These are phyloP conservation scores for Zea luxurians DNA, from an alignment of 176 grass and related monocot genomes.

Conservation along the genomic window DNA sequence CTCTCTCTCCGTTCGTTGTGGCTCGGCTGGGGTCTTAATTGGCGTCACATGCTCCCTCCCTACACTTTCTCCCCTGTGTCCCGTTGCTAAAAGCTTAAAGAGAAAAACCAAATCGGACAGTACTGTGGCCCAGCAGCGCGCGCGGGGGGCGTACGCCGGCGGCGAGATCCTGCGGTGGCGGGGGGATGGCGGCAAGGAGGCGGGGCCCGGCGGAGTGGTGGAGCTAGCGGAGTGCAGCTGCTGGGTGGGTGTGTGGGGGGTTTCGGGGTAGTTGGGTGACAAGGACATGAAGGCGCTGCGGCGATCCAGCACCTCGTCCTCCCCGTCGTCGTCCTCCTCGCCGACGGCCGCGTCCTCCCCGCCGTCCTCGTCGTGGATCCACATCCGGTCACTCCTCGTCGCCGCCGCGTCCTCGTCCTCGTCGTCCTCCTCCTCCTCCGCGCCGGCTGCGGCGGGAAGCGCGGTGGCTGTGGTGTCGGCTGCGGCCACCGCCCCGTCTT, in stretches of 20 bases:
- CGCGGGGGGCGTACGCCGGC: conserved; percentile 26
- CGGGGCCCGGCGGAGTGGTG: conserved; percentile 21
- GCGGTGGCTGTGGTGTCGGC: conserved; percentile 36
- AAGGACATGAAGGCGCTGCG: conserved; percentile 85
- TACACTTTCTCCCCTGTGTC: conserved; percentile 8
- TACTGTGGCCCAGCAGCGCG: conserved; percentile 5
- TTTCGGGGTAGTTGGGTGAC: conserved; percentile 35
- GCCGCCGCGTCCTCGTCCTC: conserved; percentile 61
- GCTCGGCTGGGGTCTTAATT: conserved; percentile 34
- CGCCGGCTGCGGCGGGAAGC: conserved; percentile 26
- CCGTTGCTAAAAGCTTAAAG: conserved; percentile 40
- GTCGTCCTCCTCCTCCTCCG: not conserved
- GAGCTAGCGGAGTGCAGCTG: conserved; percentile 34
- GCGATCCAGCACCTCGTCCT: conserved; percentile 69
- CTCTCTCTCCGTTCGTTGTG: conserved; percentile 1
- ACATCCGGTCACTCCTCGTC: conserved; percentile 83
- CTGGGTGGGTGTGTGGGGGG: conserved; percentile 2
- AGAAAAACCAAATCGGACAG: conserved; percentile 28
- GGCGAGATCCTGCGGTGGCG: conserved; percentile 48
- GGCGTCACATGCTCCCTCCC: conserved; percentile 42
- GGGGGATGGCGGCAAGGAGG: conserved; percentile 34
- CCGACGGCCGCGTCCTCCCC: conserved; percentile 70
- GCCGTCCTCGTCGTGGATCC: conserved; percentile 82
- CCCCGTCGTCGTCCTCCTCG: conserved; percentile 61
- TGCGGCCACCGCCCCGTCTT: conserved; percentile 27